Base-by-base conservation (phyloP, 768 basidiomycete species). In the Imleria badia region DNA sequence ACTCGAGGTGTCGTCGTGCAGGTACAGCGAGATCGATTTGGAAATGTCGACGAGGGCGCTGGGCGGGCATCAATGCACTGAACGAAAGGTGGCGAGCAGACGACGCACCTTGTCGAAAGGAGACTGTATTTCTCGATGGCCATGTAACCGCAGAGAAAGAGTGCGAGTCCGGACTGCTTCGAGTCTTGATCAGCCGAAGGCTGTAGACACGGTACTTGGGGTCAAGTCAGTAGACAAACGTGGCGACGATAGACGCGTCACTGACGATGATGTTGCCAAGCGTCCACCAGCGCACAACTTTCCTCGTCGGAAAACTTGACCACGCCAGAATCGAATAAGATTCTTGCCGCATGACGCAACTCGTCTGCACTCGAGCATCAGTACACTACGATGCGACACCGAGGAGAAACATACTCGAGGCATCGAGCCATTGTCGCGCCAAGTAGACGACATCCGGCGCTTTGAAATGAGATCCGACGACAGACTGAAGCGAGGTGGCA, bases 31-130 rank as follows among this genome's bases (percentile, higher is more conserved):
- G 51, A 98, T 82, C 0, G 94, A 96, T 63, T 87, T 87, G 1
- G 95, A 86, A 48, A 94, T 85, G 59, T 95, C 89, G 22, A 83
- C 87, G 19, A 99, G 78, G 2, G 85, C 78, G 52, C 94, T 96
- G 60, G 1, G 40, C 44, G 40, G 29, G 12, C 45, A 52, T 54
- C 48, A 45, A 35, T 35, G 20, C 3, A 42, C 7, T 6, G 11
- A 23, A 6, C 42, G 10, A 41, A 14, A 29, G 30, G 30, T n/a
- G 15, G 38, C 5, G 14, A 33, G 17, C 2, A 11, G 0, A 33
- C 14, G 13, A 47, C 58, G 75, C 64, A 94, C 95, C 77, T 82
- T 1, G 85, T 78, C 9, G 88, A 83, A 26, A 98, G 76, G 2
- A 93, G 71, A 54, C 79, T 85, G 63, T 89, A 90, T 62, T 89